Evolutionary conservation across 2,329 filamentous ascomycete genomes (phyloP).

Genomic region (Pyrenochaeta sp.): DNA sequence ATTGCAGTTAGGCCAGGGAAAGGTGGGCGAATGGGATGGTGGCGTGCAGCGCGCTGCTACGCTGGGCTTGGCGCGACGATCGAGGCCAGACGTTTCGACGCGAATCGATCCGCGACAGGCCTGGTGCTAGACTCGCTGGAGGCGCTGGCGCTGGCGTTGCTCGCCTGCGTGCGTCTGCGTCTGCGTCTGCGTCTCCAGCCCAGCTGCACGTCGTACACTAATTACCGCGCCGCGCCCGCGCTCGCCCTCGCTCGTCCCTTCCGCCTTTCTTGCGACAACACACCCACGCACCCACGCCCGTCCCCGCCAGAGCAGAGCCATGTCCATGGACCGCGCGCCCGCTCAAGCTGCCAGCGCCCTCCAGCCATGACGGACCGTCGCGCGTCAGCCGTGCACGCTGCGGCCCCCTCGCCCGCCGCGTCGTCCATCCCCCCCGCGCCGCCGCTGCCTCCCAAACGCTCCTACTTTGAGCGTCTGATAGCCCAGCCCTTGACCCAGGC

Average conservation of each 20-base stretch:
- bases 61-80: background rate
- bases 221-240: no score
- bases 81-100: background rate
- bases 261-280: no score
- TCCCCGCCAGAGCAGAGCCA: no score
- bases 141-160: no score
- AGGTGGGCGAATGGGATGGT: constrained; percentile 1
- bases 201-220: no score
- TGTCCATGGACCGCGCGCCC: no score
- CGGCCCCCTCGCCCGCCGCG: constrained; percentile 5
- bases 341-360: no score
- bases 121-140: no score
- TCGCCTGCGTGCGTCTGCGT: no score
- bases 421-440: constrained; percentile 41
- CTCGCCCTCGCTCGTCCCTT: no score
- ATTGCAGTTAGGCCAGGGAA: background rate
- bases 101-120: background rate
- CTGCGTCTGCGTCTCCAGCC: no score
- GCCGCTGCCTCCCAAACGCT: constrained; percentile 45
- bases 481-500: constrained; percentile 62
- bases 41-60: background rate
- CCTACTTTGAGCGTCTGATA: constrained; percentile 60
- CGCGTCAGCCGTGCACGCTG: constrained; percentile 15
- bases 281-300: no score
- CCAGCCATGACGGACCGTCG: constrained; percentile 14